These are phyloP conservation scores for Galerina marginata DNA, from an alignment of 768 basidiomycete genomes.

Conservation along the genomic window DNA sequence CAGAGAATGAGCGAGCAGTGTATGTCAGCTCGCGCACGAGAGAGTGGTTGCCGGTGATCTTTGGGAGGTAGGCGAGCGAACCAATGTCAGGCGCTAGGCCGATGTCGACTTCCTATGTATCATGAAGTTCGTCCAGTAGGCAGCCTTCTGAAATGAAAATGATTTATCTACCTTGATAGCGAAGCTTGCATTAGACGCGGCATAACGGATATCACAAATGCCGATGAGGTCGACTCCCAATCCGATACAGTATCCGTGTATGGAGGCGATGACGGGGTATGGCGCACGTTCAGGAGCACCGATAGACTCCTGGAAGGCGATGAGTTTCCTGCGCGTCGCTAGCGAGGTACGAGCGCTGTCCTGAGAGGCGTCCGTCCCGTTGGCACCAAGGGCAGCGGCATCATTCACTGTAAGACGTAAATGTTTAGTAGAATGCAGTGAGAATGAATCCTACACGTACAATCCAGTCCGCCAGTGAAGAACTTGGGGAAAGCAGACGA, in stretches of 20 bases:
- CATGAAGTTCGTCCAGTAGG: not conserved
- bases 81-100: slow-evolving; percentile 90
- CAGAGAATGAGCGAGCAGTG: slow-evolving; percentile 70
- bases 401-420: slow-evolving; percentile 34
- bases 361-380: slow-evolving; percentile 17
- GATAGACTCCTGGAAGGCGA: slow-evolving; percentile 76
- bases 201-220: slow-evolving; percentile 81
- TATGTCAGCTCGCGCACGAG: slow-evolving; percentile 77
- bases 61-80: slow-evolving; percentile 80
- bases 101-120: slow-evolving; percentile 77
- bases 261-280: slow-evolving; percentile 84
- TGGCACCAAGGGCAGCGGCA: slow-evolving; percentile 29
- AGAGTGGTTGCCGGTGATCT: slow-evolving; percentile 75
- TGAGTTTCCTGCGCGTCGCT: slow-evolving; percentile 50
- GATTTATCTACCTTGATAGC: slow-evolving; percentile 64
- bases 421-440: not conserved
- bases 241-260: slow-evolving; percentile 78
- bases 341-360: slow-evolving; percentile 64
- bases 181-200: slow-evolving; percentile 65
- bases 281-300: slow-evolving; percentile 67
- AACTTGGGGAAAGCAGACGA: slow-evolving; percentile 72
- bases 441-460: slow-evolving; percentile 41
- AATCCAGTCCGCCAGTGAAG: slow-evolving; percentile 86
- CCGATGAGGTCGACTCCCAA: slow-evolving; percentile 78
- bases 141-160: too few relatives aligned